Conservation (phyloP, 768 basidiomycete species). For the Suillus paluster region DNA sequence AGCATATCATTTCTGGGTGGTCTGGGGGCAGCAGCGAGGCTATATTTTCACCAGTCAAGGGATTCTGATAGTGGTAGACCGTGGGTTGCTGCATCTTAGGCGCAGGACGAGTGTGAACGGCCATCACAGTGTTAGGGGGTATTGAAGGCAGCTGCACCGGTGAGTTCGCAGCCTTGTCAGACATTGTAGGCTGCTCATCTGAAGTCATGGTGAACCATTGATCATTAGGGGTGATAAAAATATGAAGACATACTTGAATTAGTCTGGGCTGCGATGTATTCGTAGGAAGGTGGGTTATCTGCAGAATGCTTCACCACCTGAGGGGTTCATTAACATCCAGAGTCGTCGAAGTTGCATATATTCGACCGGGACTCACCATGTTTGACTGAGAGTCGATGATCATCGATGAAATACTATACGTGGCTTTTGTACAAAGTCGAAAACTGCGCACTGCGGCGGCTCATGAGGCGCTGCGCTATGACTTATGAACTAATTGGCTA, state of each 20-base stretch:
- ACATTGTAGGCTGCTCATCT: conserved; percentile 15
- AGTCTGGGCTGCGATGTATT: conserved; percentile 36
- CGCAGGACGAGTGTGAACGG: conserved; percentile 25
- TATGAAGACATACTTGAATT: conserved; percentile 29
- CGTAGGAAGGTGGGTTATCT: conserved; percentile 57
- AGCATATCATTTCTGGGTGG: conserved; percentile 84
- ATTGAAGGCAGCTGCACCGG: conserved; percentile 14
- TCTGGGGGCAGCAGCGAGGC: conserved; percentile 72
- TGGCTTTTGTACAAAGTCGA: conserved; percentile 8
- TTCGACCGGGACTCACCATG: conserved; percentile 27
- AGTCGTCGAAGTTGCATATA: not conserved
- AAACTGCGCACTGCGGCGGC: conserved; percentile 26
- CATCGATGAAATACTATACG: conserved; percentile 18
- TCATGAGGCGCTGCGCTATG: not conserved
- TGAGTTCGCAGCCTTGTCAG: conserved; percentile 19
- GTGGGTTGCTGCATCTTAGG: conserved; percentile 46
- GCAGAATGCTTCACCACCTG: conserved; percentile 9
- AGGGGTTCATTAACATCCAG: not conserved
- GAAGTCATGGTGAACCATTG: conserved; percentile 3
- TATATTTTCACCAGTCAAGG: conserved; percentile 57
- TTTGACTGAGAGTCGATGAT: conserved; percentile 28
- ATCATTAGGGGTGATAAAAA: not conserved
- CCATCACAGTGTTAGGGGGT: conserved; percentile 16
- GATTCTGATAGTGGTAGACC: conserved; percentile 73
- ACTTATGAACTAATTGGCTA: no score